Evolutionary conservation across 164 flowering plant genomes (phyloP).

Genomic region (Echeveria elegans): DNA sequence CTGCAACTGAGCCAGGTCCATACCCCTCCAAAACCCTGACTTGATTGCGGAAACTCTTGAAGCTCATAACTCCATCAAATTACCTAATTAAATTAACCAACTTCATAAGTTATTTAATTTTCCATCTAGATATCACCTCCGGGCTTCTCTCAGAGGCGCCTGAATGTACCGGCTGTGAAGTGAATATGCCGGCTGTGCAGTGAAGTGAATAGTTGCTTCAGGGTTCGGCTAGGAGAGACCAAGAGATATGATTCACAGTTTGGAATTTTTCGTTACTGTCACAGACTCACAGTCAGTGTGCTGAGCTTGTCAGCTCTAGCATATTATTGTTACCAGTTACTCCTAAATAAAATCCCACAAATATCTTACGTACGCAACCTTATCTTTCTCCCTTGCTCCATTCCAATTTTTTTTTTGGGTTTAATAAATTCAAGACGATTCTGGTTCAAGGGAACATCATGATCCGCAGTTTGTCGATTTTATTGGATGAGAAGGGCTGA

Average conservation of each 20-base stretch:
- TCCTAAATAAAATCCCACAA: background rate
- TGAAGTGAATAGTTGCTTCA: background rate
- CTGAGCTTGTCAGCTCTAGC: background rate
- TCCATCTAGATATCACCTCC: background rate
- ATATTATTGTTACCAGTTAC: background rate
- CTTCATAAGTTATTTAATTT: background rate
- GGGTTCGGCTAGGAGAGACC: background rate
- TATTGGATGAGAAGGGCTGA: background rate
- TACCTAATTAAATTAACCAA: background rate
- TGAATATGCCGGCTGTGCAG: constrained; percentile 1
- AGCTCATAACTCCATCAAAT: background rate
- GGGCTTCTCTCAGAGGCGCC: background rate
- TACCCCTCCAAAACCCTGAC: background rate
- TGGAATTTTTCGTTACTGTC: background rate
- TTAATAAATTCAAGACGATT: too few relatives aligned
- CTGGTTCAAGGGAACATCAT: background rate
- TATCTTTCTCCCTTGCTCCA: background rate
- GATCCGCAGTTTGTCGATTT: background rate
- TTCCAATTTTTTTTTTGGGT: background rate
- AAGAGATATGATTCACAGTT: constrained; percentile 3
- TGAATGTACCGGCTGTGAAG: background rate
- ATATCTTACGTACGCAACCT: background rate
- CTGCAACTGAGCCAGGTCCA: background rate
- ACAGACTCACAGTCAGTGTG: too few relatives aligned
- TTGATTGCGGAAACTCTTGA: background rate